Evolutionary conservation across 192 early-diverging fungal species (phyloP), one percentile per base, ranked within the genome.

Genomic region (Diversispora epigaea): DNA sequence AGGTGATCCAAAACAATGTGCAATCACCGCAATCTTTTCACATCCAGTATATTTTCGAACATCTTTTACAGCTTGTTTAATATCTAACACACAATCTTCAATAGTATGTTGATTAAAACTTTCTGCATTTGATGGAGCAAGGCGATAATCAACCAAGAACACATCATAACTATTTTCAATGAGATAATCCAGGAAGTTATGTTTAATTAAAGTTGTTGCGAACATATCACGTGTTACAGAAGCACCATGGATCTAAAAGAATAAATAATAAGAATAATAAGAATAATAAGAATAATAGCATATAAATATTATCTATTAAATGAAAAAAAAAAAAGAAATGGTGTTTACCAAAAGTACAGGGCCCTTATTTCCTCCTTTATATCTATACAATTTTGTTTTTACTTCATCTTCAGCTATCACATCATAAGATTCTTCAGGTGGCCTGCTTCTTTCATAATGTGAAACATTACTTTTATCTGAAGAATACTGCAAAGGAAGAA

Each of bases 111-210:
- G 83, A 7, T 78, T 57, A 12, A 63, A 68, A 32, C 70, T 77
- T 17, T 77, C 78, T 32, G 61, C 17, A 46, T 77, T 71, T 11
- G 60, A 21, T 66, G 77, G 73, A 1, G 83, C 80, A 19, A 72
- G 50, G 46, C 83, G 76, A 77, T 77, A 78, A 67, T 84, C 83
- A 4, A 76, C 73, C n/a, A 84, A 66, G 70, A 76, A 84, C 40
- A 84, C 83, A 73, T 84, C 83, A 46, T 84, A 84, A 21, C 77
- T 76, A 19, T 84, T 44, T 14, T 77, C 78, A 6, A 84, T 21
- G 32, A 84, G 73, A 65, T 74, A 82, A 71, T 84, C 83, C 43
- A 78, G 78, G 55, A 84, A 58, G 47, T 71, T 84, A 44, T 80
- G 76, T 22, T 77, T 72, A 21, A 78, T 69, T 71, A 84, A 73